Percentiles rank a stretch among this genome's conserved stretches.
Conservation (phyloP, 1,139 yeast species). For the Debaryomyces singareniensis region DNA sequence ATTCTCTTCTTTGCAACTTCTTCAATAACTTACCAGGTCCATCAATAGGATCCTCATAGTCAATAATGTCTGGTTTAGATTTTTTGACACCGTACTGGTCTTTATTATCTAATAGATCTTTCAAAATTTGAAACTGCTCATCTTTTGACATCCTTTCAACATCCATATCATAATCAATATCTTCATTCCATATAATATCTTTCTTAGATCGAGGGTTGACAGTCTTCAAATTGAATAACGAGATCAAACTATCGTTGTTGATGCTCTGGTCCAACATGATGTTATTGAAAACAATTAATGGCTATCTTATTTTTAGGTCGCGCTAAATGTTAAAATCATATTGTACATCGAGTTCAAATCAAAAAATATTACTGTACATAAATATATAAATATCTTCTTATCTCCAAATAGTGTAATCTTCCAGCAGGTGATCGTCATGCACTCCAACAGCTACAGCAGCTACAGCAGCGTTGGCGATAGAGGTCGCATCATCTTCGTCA, state of each 20-base stretch:
- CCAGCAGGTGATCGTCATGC: constrained; percentile 24
- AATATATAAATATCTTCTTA: constrained; percentile 6
- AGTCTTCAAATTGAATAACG: constrained; percentile 22
- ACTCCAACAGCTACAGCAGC: constrained; percentile 29
- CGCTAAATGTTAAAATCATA: too few species aligned
- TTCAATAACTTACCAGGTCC: constrained; percentile 38
- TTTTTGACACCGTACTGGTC: constrained; percentile 4
- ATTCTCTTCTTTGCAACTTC: constrained; percentile 31
- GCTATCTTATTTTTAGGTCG: too few species aligned
- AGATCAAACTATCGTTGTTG: constrained; percentile 8
- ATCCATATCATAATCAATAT: constrained; percentile 19
- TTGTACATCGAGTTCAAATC: too few species aligned
- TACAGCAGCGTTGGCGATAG: constrained; percentile 32
- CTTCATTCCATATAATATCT: constrained; percentile 15
- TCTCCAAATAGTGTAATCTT: constrained; percentile 33
- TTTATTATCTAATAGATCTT: constrained; percentile 15
- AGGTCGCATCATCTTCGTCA: constrained; percentile 18
- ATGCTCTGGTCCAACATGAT: background rate
- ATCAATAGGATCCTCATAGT: constrained; percentile 50
- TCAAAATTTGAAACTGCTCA: constrained; percentile 25
- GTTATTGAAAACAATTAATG: too few species aligned
- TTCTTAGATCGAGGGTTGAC: constrained; percentile 16
- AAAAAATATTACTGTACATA: background rate
- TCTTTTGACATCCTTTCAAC: constrained; percentile 17
- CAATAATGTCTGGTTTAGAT: constrained; percentile 11